Percentiles rank a stretch among this genome's conserved stretches.
Evolutionary conservation across 2,329 filamentous ascomycete species (phyloP).

Genomic region (Neophaeococcomyces mojaviensis): DNA sequence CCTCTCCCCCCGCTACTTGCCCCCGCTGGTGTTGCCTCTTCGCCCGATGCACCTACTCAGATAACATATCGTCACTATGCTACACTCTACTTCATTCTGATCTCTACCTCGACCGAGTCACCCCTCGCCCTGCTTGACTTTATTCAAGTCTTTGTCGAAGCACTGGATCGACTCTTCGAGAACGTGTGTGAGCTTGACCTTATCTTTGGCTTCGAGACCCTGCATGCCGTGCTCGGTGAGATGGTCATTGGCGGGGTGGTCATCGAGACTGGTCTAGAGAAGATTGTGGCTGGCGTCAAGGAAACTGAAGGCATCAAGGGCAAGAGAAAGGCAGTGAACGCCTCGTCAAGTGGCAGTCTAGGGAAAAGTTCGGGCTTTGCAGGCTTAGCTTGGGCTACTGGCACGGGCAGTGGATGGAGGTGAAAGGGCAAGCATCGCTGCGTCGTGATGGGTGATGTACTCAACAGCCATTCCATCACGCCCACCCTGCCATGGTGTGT

Average conservation of each 20-base stretch:
- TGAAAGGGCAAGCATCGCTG: slow-evolving; percentile 4
- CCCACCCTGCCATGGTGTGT: not conserved
- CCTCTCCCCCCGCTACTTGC: slow-evolving; percentile 62
- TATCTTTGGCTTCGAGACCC: slow-evolving; percentile 97
- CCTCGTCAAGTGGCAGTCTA: slow-evolving; percentile 26
- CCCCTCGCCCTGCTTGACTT: slow-evolving; percentile 91
- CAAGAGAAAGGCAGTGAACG: slow-evolving; percentile 38
- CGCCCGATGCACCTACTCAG: slow-evolving; percentile 73
- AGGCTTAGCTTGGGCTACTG: slow-evolving; percentile 21
- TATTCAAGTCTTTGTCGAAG: slow-evolving; percentile 97
- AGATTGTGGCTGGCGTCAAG: slow-evolving; percentile 74
- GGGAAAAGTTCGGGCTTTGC: slow-evolving; percentile 21
- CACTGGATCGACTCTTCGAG: slow-evolving; percentile 89
- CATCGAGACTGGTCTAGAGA: slow-evolving; percentile 42
- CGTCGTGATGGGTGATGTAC: not conserved
- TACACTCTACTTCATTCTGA: slow-evolving; percentile 97
- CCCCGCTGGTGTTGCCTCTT: slow-evolving; percentile 42
- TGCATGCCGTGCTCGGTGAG: slow-evolving; percentile 58
- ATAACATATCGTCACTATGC: slow-evolving; percentile 98
- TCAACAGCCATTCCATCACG: not conserved
- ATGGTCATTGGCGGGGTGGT: slow-evolving; percentile 28
- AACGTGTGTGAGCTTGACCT: slow-evolving; percentile 97
- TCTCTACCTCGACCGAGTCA: slow-evolving; percentile 91
- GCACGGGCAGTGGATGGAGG: slow-evolving; percentile 21
- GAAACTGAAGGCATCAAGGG: slow-evolving; percentile 45